These are phyloP conservation scores for Hypoxylon sp. DNA, from an alignment of 2,329 filamentous ascomycete species.

Conservation along the genomic window DNA sequence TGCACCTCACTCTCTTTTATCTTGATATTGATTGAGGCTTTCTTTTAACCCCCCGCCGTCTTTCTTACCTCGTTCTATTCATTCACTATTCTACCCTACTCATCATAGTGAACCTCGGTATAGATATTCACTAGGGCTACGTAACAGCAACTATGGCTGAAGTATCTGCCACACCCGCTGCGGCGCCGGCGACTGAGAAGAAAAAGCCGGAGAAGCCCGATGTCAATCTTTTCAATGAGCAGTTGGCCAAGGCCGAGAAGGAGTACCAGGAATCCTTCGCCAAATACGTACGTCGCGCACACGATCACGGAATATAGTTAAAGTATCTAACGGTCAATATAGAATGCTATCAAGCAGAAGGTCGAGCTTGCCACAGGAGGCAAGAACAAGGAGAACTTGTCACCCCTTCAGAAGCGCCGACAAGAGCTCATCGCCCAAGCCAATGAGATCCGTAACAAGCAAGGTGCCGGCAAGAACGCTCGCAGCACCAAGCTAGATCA, in stretches of 20 bases:
- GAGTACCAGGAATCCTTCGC: constrained; percentile 84
- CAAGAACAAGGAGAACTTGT: constrained; percentile 83
- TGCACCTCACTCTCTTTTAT: constrained; percentile 29
- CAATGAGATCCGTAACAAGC: constrained; percentile 87
- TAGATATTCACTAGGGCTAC: constrained; percentile 18
- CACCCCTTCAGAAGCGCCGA: constrained; percentile 84
- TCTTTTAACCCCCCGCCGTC: constrained; percentile 28
- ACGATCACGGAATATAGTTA: neutral
- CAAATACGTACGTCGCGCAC: constrained; percentile 55
- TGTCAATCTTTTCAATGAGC: constrained; percentile 85
- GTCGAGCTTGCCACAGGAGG: constrained; percentile 84
- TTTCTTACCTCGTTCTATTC: constrained; percentile 35
- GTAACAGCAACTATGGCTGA: constrained; percentile 63
- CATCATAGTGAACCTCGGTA: constrained; percentile 14
- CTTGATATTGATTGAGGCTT: constrained; percentile 35
- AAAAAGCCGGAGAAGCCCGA: constrained; percentile 88
- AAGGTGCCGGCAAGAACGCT: constrained; percentile 87
- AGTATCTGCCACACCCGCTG: constrained; percentile 60
- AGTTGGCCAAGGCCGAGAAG: constrained; percentile 86
- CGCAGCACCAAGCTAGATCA: constrained; percentile 86
- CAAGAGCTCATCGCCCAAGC: constrained; percentile 87
- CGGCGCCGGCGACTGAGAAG: constrained; percentile 62
- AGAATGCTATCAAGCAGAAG: constrained; percentile 92
- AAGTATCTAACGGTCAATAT: constrained; percentile 43
- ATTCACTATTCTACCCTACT: constrained; percentile 32